Evolutionary conservation across 176 grass and related monocot genomes (phyloP), one percentile per base, ranked within the genome.

Genomic region (Saccharum spontaneum): DNA sequence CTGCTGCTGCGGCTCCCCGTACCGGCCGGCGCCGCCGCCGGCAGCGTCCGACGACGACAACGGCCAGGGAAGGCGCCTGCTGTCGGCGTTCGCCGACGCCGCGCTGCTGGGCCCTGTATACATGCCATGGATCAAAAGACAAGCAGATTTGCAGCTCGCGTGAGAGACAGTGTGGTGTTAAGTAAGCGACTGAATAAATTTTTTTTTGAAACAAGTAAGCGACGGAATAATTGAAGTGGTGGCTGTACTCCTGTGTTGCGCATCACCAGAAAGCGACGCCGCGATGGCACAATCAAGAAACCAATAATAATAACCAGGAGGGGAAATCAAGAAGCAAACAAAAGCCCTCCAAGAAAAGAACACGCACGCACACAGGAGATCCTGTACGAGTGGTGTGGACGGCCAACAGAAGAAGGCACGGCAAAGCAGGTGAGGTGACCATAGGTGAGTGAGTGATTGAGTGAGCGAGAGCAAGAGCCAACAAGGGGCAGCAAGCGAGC

Each of bases 1-100:
- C 77, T 75, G 33, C 71, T 81, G 33, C 31, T 79, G 61, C 46
- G 26, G 43, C 46, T 65, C 79, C 12, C 37, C 28, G 79, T 86
- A 82, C 44, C 44, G 71, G 13, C 50, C 45, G 12, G 17, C 44
- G 7, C 16, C 79, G 34, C 8, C 57, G 12, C 1, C n/a, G 24
- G 71, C 75, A 41, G 34, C 88, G 48, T 76, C 77, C 45, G 71
- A 10, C 15, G 79, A 28, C 22, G 77, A 38, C 34, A 4, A 20
- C 23, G 71, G 54, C 72, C 79, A 86, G 4, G 79, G 38, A 55
- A 73, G 6, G 14, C 41, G 44, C 6, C 18, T 37, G 69, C 14
- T 28, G 60, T 80, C 77, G n/a, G 55, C 41, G 33, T 54, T 7
- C 2, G 31, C 66, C 7, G 28, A 28, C 28, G 80, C 44, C 44